Evolutionary conservation across 2,329 filamentous ascomycete genomes (phyloP).

Genomic region (Bipolaris zeicola): DNA sequence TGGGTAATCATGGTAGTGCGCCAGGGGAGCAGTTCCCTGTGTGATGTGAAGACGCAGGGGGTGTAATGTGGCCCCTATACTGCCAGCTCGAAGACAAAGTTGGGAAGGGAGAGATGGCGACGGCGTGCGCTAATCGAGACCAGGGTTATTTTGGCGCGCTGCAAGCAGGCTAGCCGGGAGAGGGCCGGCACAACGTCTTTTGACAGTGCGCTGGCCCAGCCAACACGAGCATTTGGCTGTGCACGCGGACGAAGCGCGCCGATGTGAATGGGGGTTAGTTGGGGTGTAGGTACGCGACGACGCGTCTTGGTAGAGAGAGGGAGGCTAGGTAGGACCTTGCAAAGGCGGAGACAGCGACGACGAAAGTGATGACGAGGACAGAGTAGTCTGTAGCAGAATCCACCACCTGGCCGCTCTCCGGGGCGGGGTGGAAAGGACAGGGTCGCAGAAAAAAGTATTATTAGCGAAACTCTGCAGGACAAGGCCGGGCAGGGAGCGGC

Average conservation of each 20-base stretch:
- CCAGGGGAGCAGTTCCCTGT: slow-evolving; percentile 36
- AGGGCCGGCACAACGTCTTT: slow-evolving; percentile 15
- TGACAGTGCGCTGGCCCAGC: slow-evolving; percentile 7
- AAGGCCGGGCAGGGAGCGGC: neutral
- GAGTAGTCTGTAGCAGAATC: no score
- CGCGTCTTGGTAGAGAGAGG: no score
- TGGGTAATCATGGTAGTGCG: slow-evolving; percentile 29
- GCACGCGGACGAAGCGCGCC: neutral
- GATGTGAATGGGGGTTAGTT: neutral
- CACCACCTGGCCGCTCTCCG: neutral
- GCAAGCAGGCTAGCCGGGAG: slow-evolving; percentile 17
- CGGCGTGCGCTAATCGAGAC: slow-evolving; percentile 21
- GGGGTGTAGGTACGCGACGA: no score
- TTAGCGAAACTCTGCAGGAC: neutral
- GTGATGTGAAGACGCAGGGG: slow-evolving; percentile 37
- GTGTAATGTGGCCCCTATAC: slow-evolving; percentile 38
- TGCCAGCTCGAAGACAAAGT: slow-evolving; percentile 23
- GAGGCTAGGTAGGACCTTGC: no score
- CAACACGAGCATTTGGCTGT: no score
- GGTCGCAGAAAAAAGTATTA: neutral
- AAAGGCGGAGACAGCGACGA: neutral
- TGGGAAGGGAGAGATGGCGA: slow-evolving; percentile 28
- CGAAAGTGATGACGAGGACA: neutral
- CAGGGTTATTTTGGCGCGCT: slow-evolving; percentile 23
- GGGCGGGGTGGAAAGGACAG: neutral